These are phyloP conservation scores for Suillus clintonianus DNA, from an alignment of 768 basidiomycete genomes.

Conservation along the genomic window DNA sequence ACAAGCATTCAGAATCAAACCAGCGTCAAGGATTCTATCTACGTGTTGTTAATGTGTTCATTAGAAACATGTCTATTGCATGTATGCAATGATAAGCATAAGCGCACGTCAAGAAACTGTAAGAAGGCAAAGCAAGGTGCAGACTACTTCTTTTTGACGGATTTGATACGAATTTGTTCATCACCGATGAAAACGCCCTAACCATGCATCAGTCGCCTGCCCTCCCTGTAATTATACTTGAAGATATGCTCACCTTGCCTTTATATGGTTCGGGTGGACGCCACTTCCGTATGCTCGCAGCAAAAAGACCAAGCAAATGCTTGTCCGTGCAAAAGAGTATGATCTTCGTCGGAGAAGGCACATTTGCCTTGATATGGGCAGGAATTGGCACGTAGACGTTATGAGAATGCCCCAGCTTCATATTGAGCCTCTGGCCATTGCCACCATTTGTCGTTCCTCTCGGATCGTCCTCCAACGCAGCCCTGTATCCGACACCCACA, in stretches of 20 bases:
- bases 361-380: conserved; percentile 74
- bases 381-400: conserved; percentile 84
- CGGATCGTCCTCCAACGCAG: conserved; percentile 80
- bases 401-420: conserved; percentile 95
- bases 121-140: not conserved
- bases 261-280: conserved; percentile 96
- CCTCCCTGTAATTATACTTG: no score
- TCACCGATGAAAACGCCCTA: conserved; percentile 94
- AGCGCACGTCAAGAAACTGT: not conserved
- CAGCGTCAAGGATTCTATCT: not conserved
- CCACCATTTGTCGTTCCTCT: conserved; percentile 57
- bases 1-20: no score
- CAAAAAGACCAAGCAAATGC: conserved; percentile 83
- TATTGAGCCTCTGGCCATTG: conserved; percentile 70
- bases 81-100: not conserved
- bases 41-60: not conserved
- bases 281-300: conserved; percentile 80
- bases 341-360: conserved; percentile 84
- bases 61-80: not conserved
- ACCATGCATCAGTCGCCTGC: not conserved
- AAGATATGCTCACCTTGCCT: conserved; percentile 73
- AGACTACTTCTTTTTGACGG: conserved; percentile 91
- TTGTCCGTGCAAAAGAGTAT: conserved; percentile 84
- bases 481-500: conserved; percentile 95
- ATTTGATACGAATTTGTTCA: conserved; percentile 89